These are phyloP conservation scores for Wickerhamiella australiensis DNA, from an alignment of 805 yeast genomes.

Conservation along the genomic window DNA sequence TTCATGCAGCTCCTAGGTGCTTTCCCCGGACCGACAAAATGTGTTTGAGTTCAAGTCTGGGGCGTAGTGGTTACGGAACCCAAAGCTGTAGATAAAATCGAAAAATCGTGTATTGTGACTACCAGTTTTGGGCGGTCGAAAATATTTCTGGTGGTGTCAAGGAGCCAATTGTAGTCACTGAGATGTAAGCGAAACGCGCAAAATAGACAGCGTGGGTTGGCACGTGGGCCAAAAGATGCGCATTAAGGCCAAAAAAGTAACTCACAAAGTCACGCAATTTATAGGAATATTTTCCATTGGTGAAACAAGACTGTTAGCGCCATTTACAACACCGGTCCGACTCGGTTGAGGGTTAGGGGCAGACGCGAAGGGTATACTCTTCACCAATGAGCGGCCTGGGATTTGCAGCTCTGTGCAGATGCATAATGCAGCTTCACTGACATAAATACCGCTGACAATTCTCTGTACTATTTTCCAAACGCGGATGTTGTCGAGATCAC, in stretches of 20 bases:
- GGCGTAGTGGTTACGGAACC: not conserved
- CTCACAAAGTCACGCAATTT: not conserved
- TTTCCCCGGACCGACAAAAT: constrained; percentile 1
- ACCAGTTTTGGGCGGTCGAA: not conserved
- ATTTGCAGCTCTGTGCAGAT: constrained; percentile 11
- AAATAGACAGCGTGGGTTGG: not conserved
- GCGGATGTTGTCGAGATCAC: constrained; percentile 15
- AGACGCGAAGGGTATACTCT: not conserved
- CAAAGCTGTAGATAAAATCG: not conserved
- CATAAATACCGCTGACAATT: constrained; percentile 12
- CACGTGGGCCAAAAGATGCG: not conserved
- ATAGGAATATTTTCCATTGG: not conserved
- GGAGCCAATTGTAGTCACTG: constrained; percentile 1
- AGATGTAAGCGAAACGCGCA: constrained; percentile 4
- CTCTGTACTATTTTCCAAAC: constrained; percentile 1
- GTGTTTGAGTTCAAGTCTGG: not conserved
- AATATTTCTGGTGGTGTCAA: not conserved
- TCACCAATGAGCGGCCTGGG: constrained; percentile 7
- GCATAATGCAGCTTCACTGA: constrained; percentile 8
- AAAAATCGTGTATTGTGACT: not conserved
- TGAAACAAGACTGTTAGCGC: not conserved
- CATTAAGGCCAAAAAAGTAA: not conserved
- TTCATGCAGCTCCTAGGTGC: not conserved
- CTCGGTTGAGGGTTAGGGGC: constrained; percentile 14
- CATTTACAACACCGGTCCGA: constrained; percentile 10